These are phyloP conservation scores for Penicillium freii DNA, from an alignment of 2,329 filamentous ascomycete species.

Conservation along the genomic window DNA sequence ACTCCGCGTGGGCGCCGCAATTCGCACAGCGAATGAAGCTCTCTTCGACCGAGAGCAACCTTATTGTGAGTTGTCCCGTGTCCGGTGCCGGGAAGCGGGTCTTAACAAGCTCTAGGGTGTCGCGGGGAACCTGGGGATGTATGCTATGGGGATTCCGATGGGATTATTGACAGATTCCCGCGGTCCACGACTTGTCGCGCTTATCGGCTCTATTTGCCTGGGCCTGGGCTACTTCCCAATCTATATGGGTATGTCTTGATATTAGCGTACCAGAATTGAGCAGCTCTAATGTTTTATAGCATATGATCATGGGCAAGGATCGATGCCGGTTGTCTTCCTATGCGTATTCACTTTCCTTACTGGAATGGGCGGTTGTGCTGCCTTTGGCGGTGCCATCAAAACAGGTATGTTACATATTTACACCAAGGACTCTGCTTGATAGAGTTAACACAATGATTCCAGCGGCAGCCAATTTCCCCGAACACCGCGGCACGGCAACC, in stretches of 20 bases:
- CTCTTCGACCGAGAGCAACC: conserved; percentile 87
- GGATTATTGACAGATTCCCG: conserved; percentile 82
- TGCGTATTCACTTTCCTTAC: conserved; percentile 84
- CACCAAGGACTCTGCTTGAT: background rate
- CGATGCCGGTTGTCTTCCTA: conserved; percentile 57
- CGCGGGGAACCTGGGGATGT: conserved; percentile 74
- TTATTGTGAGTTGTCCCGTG: conserved; percentile 63
- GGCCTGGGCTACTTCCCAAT: conserved; percentile 83
- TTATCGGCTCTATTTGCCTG: conserved; percentile 71
- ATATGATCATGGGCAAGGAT: conserved; percentile 66
- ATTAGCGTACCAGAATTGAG: background rate
- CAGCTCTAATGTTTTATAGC: conserved; percentile 46
- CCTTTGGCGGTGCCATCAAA: conserved; percentile 88
- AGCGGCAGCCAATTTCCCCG: conserved; percentile 87
- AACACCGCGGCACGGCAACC: conserved; percentile 87
- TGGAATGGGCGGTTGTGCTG: conserved; percentile 83
- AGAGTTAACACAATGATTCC: conserved; percentile 30
- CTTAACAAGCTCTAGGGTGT: conserved; percentile 50
- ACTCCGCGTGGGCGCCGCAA: conserved; percentile 95
- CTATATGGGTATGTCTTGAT: conserved; percentile 51
- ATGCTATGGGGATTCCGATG: conserved; percentile 81
- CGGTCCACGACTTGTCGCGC: conserved; percentile 74
- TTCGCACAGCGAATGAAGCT: conserved; percentile 84
- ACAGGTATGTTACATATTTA: conserved; percentile 45
- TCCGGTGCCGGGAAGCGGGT: conserved; percentile 6